Evolutionary conservation across 805 yeast species (phyloP).

Genomic region (Clavispora asparagi): DNA sequence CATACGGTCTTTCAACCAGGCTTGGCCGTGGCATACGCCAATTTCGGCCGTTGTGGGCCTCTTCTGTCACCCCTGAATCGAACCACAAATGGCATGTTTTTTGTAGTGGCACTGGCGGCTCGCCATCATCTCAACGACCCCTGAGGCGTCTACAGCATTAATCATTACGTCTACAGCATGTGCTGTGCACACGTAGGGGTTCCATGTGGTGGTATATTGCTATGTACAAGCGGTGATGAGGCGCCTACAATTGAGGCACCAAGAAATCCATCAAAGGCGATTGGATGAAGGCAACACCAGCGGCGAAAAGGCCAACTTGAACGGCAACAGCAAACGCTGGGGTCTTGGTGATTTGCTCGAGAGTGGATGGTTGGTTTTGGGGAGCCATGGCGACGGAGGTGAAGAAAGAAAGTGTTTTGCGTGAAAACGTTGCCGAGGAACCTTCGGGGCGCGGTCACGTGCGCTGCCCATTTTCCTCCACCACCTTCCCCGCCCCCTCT

Average conservation of each 20-base stretch:
- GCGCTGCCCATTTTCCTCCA: not conserved
- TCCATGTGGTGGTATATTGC: constrained; percentile 3
- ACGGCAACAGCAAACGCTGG: constrained; percentile 64
- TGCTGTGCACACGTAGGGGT: not conserved
- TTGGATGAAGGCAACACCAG: constrained; percentile 73
- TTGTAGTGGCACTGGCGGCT: too few species aligned
- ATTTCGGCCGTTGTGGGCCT: too few species aligned
- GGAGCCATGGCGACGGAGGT: constrained; percentile 13
- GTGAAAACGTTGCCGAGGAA: not conserved
- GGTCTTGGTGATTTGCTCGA: constrained; percentile 51
- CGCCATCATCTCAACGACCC: too few species aligned
- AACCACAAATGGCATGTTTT: too few species aligned
- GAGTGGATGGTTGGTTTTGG: constrained; percentile 19
- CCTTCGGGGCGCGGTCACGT: not conserved
- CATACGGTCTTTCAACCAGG: too few species aligned
- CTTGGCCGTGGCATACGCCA: too few species aligned
- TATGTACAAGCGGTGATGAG: constrained; percentile 1
- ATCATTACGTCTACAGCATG: too few species aligned
- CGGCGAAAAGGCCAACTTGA: constrained; percentile 58
- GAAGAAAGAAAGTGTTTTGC: not conserved
- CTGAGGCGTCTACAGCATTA: too few species aligned
- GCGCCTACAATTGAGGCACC: constrained; percentile 59
- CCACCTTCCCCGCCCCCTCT: not conserved
- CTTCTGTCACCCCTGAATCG: too few species aligned
- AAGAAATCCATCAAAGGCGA: constrained; percentile 77